Base-by-base conservation (phyloP, 805 yeast genomes). In the Hanseniaspora nectarophila region DNA sequence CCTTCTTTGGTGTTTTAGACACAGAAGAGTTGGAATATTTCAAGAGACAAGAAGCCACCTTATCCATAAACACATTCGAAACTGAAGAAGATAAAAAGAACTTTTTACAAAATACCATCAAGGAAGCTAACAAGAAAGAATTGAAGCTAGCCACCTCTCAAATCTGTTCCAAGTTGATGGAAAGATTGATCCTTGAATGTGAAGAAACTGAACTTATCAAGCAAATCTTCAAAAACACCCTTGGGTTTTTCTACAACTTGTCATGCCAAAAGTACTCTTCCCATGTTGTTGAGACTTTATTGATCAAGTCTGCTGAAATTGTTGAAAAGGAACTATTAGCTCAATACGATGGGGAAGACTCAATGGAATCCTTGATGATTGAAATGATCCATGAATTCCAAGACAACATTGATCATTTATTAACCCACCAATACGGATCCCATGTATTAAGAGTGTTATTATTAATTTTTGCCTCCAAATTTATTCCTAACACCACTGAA, bases 61-160 rank as follows among this genome's bases (percentile, higher is more conserved):
- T 90, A 40, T 81, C 88, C 43, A 75, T 87, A 38, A 80, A 88
- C 66, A 82, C 92, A 0, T 86, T 90, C 61, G 59, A 57, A 49
- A 85, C 77, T 18, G 72, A 76, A 4, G 95, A 85, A 51, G 97
- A 89, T 57, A 76, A 81, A 58, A 66, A 64, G 7, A 81, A 82
- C 1, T 88, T 90, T 61, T 80, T 86, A 29, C 66, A 74, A 2
- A 81, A 92, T 59, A 85, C 90, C 1, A 73, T 89, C 58, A 90
- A 82, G 57, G 98, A 92, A 69, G 76, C 88, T 21, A 73, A 75
- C 45, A 96, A 95, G 2, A 88, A 89, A 60, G 97, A 90, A 66
- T 70, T 92, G 58, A 90, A 92, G 66, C 72, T 90, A 38, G 95
- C 85, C 4, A 90, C 96, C 2, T 89, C 90, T 62, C 97, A 89